Evolutionary conservation across 768 basidiomycete genomes (phyloP).

Genomic region (Botryobasidium botryosum): DNA sequence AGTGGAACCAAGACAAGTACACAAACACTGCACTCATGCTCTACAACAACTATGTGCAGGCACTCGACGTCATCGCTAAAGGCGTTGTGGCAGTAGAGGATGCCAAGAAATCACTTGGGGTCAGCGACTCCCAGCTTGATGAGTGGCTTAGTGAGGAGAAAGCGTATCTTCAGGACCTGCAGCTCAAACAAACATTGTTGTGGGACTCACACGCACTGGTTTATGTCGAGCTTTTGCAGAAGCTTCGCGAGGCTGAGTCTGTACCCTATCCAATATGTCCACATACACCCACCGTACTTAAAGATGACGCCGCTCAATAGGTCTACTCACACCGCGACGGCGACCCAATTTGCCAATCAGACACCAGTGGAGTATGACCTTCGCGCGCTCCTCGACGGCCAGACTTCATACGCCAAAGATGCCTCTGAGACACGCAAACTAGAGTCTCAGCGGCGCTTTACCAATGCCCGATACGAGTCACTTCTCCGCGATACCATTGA

Average conservation of each 20-base stretch:
- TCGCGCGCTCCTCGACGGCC: too few relatives aligned
- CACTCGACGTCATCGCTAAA: not conserved
- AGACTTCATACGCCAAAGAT: too few relatives aligned
- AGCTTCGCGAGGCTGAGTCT: not conserved
- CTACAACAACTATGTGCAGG: conserved; percentile 1
- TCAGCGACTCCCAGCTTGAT: not conserved
- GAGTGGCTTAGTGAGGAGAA: not conserved
- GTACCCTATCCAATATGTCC: too few relatives aligned
- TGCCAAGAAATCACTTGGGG: not conserved
- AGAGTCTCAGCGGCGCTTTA: too few relatives aligned
- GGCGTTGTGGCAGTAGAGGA: not conserved
- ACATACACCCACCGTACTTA: too few relatives aligned
- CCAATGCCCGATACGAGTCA: too few relatives aligned
- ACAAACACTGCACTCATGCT: conserved; percentile 14
- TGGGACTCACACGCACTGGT: not conserved
- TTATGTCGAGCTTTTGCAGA: not conserved
- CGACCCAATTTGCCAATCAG: too few relatives aligned
- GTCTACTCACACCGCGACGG: too few relatives aligned
- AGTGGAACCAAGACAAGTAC: conserved; percentile 24
- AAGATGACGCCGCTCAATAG: too few relatives aligned
- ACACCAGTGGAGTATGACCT: too few relatives aligned
- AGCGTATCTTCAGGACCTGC: not conserved
- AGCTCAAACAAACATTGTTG: not conserved
- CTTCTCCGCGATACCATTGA: too few relatives aligned
- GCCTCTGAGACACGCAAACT: too few relatives aligned